phyloP scores from a whole-genome alignment of 768 basidiomycete genomes.

The Astraeus odoratus region DNA sequence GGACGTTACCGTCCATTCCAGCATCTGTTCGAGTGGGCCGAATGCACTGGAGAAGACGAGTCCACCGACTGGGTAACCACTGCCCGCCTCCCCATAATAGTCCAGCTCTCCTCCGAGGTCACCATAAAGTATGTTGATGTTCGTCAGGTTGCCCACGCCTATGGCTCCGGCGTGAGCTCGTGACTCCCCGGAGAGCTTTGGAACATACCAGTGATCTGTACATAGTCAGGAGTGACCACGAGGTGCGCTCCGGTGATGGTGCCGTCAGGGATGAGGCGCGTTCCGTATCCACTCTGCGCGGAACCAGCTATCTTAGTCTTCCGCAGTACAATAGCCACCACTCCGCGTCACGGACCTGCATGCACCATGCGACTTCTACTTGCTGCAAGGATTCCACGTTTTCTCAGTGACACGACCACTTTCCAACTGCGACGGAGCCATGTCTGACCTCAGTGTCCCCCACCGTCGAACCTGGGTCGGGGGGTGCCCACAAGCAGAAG shows the following conservation, averaged over 20 bases:
- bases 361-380: slow-evolving; percentile 50
- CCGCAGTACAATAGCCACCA: not conserved
- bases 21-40: slow-evolving; percentile 48
- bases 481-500: slow-evolving; percentile 48
- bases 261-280: slow-evolving; percentile 65
- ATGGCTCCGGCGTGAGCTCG: slow-evolving; percentile 25
- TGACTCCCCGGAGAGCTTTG: slow-evolving; percentile 12
- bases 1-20: slow-evolving; percentile 64
- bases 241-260: slow-evolving; percentile 63
- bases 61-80: slow-evolving; percentile 57
- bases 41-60: slow-evolving; percentile 73
- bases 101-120: slow-evolving; percentile 64
- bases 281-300: slow-evolving; percentile 48
- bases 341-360: slow-evolving; percentile 27
- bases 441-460: slow-evolving; percentile 52
- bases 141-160: slow-evolving; percentile 60
- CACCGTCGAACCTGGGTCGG: slow-evolving; percentile 47
- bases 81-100: slow-evolving; percentile 57
- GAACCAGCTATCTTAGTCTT: not conserved
- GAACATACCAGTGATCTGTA: slow-evolving; percentile 55
- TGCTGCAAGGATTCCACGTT: slow-evolving; percentile 24
- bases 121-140: slow-evolving; percentile 53
- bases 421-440: slow-evolving; percentile 2
- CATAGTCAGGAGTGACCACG: slow-evolving; percentile 66
- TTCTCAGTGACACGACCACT: slow-evolving; percentile 8